Evolutionary conservation across 2,329 filamentous ascomycete genomes (phyloP), one percentile per base, ranked within the genome.

Genomic region (Sphaerulina vaccinii): DNA sequence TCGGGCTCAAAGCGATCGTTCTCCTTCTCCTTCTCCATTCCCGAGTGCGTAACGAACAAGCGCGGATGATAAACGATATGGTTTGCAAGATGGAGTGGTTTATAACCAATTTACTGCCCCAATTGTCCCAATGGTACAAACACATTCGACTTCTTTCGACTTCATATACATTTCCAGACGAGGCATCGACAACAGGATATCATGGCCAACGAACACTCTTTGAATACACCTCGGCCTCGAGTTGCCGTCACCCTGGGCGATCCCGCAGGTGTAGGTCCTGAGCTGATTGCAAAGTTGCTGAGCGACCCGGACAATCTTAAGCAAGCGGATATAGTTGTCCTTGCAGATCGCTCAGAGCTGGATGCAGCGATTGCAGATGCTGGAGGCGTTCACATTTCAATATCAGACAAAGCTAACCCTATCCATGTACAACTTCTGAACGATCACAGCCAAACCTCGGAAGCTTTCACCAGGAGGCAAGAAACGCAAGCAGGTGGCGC

Each of bases 221-320:
- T 24, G n/a, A 15, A 21, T 27, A 22, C 15, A 16, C 15, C 11
- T 35, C 49, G 49, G 24, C 49, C 53, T 15, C 37, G 53, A 37
- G 40, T 55, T 15, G 53, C 49, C 2, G 45, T 55, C 6, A 55
- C 44, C 6, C 53, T 55, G 5, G 53, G 53, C n/a, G 53, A 55
- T 9, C 42, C 37, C n/a, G 53, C 53, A 21, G 53, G 53, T 13
- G 42, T 55, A 32, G 53, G 53, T 36, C 53, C 53, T 19, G 53
- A 55, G 15, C 44, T 55, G 9, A 19, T 49, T n/a, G 53, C 49
- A 9, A 55, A 55, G 23, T 39, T 55, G 8, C 44, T 55, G 7
- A 52, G 35, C 32, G 36, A 52, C 19, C 38, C 37, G 10, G n/a
- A 36, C 3, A 55, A 52, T 16, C 19, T 19, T n/a, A 16, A 43